Evolutionary conservation across 1,284 basidiomycete species (phyloP), one percentile per base, ranked within the genome.

Genomic region (Pseudomicrostroma phylloplanum): DNA sequence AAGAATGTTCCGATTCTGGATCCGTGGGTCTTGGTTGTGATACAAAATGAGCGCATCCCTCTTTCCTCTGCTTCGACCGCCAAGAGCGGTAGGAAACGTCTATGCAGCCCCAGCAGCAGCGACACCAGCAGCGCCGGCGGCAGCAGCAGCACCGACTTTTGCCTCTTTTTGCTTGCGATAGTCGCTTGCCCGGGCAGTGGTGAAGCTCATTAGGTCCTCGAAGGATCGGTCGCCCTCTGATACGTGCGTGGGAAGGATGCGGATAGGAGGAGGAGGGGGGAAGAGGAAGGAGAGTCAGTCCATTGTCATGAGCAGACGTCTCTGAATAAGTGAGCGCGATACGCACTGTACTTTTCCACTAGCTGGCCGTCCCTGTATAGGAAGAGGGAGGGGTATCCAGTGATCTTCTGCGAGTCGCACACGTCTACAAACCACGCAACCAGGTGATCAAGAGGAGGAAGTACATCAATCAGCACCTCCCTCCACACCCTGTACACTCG

Each of bases 111-210:
- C 30, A 36, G 30, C 30, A 36, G 30, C 30, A 36, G 9, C 9
- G 30, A 3, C 30, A 36, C 4, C 30, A 36, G 4, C 30, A 36
- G 30, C 30, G 30, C 30, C 30, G 4, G 30, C 30, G 30, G 30
- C 4, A 36, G 30, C 30, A 36, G 43, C 43, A 6, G 12, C 43
- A 6, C 17, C 43, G 43, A 17, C 43, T 21, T 48, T 48, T 59
- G 59, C 59, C 56, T 61, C 58, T 57, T 40, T 55, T 25, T 25
- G n/a, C n/a, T 36, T 36, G 9, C 51, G 15, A 25, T 54, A 54
- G 21, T 54, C 51, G 51, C 51, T 54, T 26, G 51, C 51, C 8
- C 26, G 19, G 19, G 51, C 51, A 6, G 51, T 54, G 13, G 51
- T 54, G 21, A 19, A 54, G 17, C 21, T 23, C 51, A 54, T 54